Evolutionary conservation across 2,329 filamentous ascomycete genomes (phyloP).

Genomic region (Beauveria bassiana): DNA sequence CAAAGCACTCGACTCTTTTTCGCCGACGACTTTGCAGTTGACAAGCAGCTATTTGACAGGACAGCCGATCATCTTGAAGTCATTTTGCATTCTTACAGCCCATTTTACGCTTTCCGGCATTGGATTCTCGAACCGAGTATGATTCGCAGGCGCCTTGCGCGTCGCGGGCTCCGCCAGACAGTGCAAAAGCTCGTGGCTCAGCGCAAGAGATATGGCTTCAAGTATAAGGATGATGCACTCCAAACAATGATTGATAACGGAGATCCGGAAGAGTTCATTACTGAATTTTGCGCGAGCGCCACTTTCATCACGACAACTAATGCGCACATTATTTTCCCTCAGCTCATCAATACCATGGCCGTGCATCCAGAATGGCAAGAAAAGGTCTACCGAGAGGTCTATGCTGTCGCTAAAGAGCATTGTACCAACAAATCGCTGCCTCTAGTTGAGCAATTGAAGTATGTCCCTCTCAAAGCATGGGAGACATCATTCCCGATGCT

Average conservation of each 20-base stretch:
- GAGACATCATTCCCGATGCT: slow-evolving; percentile 13
- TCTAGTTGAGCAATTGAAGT: slow-evolving; percentile 12
- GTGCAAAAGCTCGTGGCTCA: background rate
- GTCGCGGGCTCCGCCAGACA: background rate
- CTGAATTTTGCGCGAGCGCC: background rate
- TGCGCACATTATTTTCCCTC: background rate
- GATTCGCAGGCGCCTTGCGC: background rate
- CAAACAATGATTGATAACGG: background rate
- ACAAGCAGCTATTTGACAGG: background rate
- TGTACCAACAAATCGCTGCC: background rate
- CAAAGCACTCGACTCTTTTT: background rate
- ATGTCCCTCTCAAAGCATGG: slow-evolving; percentile 13
- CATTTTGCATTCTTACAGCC: background rate
- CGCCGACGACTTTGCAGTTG: background rate
- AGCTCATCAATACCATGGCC: background rate
- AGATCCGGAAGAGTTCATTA: background rate
- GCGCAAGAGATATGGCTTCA: background rate
- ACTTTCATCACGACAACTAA: background rate
- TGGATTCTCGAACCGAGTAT: background rate
- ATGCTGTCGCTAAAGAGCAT: background rate
- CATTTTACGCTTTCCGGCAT: background rate
- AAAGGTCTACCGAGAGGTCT: background rate
- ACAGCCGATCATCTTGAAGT: background rate
- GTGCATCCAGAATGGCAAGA: background rate
- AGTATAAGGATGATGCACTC: background rate